A percentile compares a stretch with the other conserved stretches of the same genome.
These are phyloP conservation scores for Ammopiptanthus mongolicus DNA, from an alignment of 306 rosid species.

Conservation along the genomic window DNA sequence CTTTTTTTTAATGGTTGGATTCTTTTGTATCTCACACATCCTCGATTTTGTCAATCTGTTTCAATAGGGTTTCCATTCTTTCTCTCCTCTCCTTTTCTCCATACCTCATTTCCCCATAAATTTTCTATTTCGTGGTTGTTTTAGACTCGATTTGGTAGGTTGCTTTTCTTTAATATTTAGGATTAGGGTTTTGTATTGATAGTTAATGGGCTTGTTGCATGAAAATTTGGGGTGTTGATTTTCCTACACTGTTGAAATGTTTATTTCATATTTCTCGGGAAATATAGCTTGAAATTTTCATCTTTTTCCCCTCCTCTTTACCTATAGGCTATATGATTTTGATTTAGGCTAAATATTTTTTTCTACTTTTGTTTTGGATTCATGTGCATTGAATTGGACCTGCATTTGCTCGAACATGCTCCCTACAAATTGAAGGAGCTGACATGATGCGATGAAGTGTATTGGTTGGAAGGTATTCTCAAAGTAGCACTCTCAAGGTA, in stretches of 20 bases:
- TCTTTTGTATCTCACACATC: constrained; percentile 52
- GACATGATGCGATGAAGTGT: constrained; percentile 32
- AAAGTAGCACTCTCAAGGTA: constrained; percentile 21
- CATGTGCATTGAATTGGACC: constrained; percentile 33
- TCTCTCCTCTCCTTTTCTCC: background rate
- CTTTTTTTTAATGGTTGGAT: constrained; percentile 40
- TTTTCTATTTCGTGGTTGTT: constrained; percentile 31
- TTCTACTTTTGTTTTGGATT: background rate
- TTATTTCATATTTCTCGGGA: background rate
- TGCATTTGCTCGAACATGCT: constrained; percentile 38
- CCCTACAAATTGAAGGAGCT: too few species aligned
- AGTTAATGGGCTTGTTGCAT: constrained; percentile 26
- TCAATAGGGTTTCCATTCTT: constrained; percentile 52
- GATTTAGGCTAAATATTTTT: constrained; percentile 9
- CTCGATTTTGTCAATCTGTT: constrained; percentile 46
- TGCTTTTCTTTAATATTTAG: constrained; percentile 8
- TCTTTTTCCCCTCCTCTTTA: too few species aligned
- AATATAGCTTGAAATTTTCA: background rate
- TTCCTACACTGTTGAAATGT: constrained; percentile 10
- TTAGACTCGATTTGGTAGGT: constrained; percentile 35
- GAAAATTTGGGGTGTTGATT: constrained; percentile 25
- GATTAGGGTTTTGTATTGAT: constrained; percentile 49
- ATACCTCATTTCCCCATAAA: background rate
- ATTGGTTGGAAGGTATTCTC: constrained; percentile 33
- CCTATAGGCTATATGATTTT: constrained; percentile 8